Conservation (phyloP, 768 basidiomycete species). For the Boletus insuetus region DNA sequence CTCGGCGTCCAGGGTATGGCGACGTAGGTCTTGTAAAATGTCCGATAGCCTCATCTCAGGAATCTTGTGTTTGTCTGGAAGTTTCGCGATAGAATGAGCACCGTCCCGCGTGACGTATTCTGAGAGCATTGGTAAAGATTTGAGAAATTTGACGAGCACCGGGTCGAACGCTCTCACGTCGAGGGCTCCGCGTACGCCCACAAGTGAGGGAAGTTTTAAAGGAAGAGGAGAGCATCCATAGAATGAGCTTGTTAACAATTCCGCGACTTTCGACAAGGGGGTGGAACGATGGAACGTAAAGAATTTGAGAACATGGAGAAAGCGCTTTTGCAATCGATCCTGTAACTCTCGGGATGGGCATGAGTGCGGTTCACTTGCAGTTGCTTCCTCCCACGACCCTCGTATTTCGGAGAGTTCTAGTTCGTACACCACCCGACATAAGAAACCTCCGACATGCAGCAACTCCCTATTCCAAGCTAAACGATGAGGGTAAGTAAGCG, state of each 20-base stretch:
- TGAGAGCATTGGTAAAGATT: constrained; percentile 69
- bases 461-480: constrained; percentile 89
- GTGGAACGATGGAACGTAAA: constrained; percentile 40
- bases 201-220: constrained; percentile 72
- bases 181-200: constrained; percentile 62
- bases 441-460: constrained; percentile 77
- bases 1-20: constrained; percentile 58
- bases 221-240: constrained; percentile 58
- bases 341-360: background rate
- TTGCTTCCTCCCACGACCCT: constrained; percentile 2
- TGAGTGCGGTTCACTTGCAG: background rate
- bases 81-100: constrained; percentile 51
- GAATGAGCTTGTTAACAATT: constrained; percentile 68
- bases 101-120: constrained; percentile 52
- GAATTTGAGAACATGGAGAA: constrained; percentile 12
- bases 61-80: constrained; percentile 62
- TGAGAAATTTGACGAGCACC: constrained; percentile 67
- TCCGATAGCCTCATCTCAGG: constrained; percentile 73
- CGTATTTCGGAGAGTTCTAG: constrained; percentile 63
- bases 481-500: background rate
- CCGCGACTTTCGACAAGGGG: constrained; percentile 76
- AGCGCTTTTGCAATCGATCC: background rate
- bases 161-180: constrained; percentile 73
- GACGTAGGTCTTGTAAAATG: constrained; percentile 68
- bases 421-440: constrained; percentile 82